phyloP scores from a whole-genome alignment of 495 filamentous ascomycete species.

The Filosporella fistucella region DNA sequence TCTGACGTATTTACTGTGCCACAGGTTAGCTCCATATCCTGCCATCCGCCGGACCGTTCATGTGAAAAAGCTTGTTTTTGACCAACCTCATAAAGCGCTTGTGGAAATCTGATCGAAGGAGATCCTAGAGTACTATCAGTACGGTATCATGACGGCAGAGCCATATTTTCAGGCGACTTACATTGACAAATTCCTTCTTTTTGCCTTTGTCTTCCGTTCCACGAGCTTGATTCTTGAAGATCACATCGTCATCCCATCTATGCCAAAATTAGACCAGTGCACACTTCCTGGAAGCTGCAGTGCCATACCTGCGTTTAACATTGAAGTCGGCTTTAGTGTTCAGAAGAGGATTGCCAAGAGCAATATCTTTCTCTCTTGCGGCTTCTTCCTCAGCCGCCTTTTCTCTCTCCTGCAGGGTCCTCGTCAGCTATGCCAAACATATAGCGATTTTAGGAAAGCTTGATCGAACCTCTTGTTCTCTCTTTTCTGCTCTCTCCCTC shows the following conservation, averaged over 20 bases:
- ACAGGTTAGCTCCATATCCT: conserved; percentile 27
- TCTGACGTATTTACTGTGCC: conserved; percentile 65
- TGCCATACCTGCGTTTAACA: conserved; percentile 55
- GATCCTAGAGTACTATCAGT: conserved; percentile 51
- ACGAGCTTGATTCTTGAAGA: conserved; percentile 97
- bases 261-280: conserved; percentile 17
- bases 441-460: conserved; percentile 6
- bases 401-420: conserved; percentile 57
- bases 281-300: conserved; percentile 31
- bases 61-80: neutral
- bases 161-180: conserved; percentile 33
- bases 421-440: conserved; percentile 9
- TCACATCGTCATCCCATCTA: conserved; percentile 98
- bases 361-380: conserved; percentile 81
- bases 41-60: neutral
- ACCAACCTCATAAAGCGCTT: conserved; percentile 84
- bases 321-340: conserved; percentile 69
- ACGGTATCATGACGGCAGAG: neutral
- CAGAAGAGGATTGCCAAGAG: conserved; percentile 85
- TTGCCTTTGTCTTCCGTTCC: conserved; percentile 88
- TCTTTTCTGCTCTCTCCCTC: conserved; percentile 78
- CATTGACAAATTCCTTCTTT: conserved; percentile 95
- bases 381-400: conserved; percentile 74
- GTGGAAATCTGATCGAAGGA: conserved; percentile 94
- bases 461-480: conserved; percentile 67